Conservation (phyloP, 2,329 filamentous ascomycete genomes). For the Colletotrichum karsti region DNA sequence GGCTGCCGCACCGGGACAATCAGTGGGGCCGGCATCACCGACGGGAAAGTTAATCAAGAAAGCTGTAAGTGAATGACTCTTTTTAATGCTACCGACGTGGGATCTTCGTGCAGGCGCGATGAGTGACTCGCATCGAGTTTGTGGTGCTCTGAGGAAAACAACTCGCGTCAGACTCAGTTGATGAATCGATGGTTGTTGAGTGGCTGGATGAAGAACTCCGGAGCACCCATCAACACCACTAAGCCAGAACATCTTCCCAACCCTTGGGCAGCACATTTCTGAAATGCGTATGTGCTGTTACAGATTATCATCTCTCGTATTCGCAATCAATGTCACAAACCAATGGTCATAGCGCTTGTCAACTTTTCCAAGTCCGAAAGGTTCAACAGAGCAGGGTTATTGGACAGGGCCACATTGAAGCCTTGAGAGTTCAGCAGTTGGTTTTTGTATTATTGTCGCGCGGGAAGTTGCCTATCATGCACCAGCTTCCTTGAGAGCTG, state of each 20-base stretch:
- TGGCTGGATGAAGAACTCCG: too few species aligned
- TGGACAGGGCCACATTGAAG: too few species aligned
- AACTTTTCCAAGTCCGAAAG: too few species aligned
- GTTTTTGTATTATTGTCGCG: neutral
- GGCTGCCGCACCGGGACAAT: neutral
- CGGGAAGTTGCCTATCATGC: neutral
- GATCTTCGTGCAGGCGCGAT: neutral
- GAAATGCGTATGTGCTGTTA: neutral
- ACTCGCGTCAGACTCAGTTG: too few species aligned
- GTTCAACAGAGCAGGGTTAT: too few species aligned
- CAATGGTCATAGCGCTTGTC: neutral
- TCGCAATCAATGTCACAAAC: neutral
- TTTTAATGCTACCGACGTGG: neutral
- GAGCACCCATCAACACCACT: too few species aligned
- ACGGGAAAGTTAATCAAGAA: neutral
- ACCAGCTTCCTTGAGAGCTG: constrained; percentile 25
- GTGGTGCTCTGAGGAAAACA: too few species aligned
- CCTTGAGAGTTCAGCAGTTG: neutral
- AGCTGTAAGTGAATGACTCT: constrained; percentile 2
- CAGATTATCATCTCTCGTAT: neutral
- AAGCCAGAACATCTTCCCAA: neutral
- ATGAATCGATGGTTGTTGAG: neutral
- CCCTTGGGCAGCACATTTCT: neutral
- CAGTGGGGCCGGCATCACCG: neutral
- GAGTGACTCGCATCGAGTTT: neutral